Evolutionary conservation across 371 early-diverging fungal genomes (phyloP).

Genomic region (Globomyces sp.): DNA sequence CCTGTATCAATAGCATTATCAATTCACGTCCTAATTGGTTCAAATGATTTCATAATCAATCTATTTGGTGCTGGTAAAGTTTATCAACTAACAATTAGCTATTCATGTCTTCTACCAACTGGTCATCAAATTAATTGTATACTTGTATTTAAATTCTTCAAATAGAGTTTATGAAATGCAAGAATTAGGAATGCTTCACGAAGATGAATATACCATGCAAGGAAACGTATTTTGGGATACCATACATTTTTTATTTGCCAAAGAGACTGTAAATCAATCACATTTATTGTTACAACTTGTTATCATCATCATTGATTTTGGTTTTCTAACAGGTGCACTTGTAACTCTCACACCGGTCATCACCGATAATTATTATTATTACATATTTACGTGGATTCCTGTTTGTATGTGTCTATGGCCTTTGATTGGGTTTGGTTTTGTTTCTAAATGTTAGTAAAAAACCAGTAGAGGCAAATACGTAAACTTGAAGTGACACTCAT

Average conservation of each 20-base stretch:
- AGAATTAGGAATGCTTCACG: too few species aligned
- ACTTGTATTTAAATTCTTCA: too few species aligned
- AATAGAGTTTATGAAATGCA: too few species aligned
- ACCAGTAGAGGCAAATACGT: constrained; percentile 30
- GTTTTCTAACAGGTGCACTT: neutral
- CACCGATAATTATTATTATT: neutral
- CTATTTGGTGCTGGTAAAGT: too few species aligned
- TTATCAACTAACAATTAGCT: too few species aligned
- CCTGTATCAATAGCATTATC: neutral
- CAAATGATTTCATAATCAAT: neutral
- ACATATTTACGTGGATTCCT: constrained; percentile 24
- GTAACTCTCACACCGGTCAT: neutral
- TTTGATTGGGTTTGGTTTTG: constrained; percentile 1
- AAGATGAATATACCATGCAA: too few species aligned
- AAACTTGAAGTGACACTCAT: constrained; percentile 22
- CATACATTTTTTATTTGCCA: too few species aligned
- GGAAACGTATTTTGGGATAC: too few species aligned
- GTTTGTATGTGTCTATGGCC: constrained; percentile 27
- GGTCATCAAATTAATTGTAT: too few species aligned
- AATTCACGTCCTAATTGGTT: neutral
- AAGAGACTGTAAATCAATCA: neutral
- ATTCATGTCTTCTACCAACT: too few species aligned
- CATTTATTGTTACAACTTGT: neutral
- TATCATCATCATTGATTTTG: neutral
- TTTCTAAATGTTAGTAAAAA: neutral